Evolutionary conservation across 2,329 filamentous ascomycete genomes (phyloP), one percentile per base, ranked within the genome.

Genomic region (Chalaropsis thielavioides): DNA sequence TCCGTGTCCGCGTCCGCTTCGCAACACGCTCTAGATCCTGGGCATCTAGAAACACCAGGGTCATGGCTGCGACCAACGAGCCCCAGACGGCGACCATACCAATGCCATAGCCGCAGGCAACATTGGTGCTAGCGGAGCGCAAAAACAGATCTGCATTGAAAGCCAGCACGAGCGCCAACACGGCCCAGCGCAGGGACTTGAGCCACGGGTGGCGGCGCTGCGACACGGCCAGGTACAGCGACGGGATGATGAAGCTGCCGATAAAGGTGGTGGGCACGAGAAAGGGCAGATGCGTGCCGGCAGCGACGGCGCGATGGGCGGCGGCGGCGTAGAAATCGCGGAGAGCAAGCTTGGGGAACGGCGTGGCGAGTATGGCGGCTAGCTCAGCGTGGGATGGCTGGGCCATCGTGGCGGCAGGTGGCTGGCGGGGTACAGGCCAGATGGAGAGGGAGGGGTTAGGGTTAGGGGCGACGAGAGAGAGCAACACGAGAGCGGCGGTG

Each of bases 21-120:
- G 79, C 72, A 0, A 81, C 76, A 68, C 83, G 77, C 67, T 78
- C 81, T 0, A 79, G 79, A 22, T 83, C 80, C 71, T 86, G 83
- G 2, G 83, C 81, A 19, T 75, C 73, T 58, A 76, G 79, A 74
- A 81, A 82, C 1, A 85, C 71, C 27, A 86, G 71, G 69, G 82
- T 71, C 22, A 77, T 76, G 64, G 79, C 69, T 43, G 72, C 76
- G 72, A 77, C 78, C 19, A 85, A 71, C 11, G 80, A 78, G 0
- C 78, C 76, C 80, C 80, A 86, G 3, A 74, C 71, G 2, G 75
- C 75, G 44, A 79, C 70, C 61, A 86, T 69, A 0, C 84, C 84
- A 1, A 75, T 71, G 1, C 73, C 76, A 68, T 84, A 86, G 1
- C 78, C 76, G 11, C 73, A 71, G 17, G 77, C 81, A 65, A 80